phyloP scores from a whole-genome alignment of 176 grass and related monocot species.

The Carex scoparia region DNA sequence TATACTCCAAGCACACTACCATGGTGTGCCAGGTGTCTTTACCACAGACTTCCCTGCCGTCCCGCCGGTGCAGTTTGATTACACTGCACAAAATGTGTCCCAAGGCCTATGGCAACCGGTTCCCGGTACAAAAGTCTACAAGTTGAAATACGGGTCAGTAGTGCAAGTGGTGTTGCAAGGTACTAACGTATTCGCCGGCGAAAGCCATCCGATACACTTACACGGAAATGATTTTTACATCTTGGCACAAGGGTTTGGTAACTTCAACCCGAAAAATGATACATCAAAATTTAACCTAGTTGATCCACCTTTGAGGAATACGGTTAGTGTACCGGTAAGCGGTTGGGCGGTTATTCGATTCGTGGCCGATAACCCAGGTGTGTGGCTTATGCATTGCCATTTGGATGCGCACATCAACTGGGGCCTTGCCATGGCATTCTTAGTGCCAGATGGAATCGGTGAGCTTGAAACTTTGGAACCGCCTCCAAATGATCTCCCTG shows the following conservation, averaged over 20 bases:
- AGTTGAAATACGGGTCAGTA: conserved; percentile 56
- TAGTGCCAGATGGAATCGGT: conserved; percentile 66
- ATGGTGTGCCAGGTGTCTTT: conserved; percentile 39
- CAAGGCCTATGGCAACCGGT: conserved; percentile 68
- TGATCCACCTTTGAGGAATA: conserved; percentile 81
- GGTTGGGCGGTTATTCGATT: conserved; percentile 89
- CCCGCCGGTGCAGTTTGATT: conserved; percentile 73
- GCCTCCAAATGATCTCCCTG: conserved; percentile 54
- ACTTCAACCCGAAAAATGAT: conserved; percentile 54
- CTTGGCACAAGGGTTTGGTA: conserved; percentile 67
- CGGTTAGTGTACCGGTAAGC: conserved; percentile 73
- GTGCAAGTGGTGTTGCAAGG: conserved; percentile 89
- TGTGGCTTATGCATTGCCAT: conserved; percentile 98
- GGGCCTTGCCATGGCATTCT: conserved; percentile 92
- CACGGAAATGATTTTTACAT: conserved; percentile 95
- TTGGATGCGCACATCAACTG: conserved; percentile 87
- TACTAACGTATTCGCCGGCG: conserved; percentile 75
- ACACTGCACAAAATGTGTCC: conserved; percentile 74
- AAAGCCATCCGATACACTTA: conserved; percentile 95
- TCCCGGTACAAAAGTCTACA: conserved; percentile 61
- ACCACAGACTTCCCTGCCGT: conserved; percentile 62
- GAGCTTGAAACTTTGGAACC: conserved; percentile 52
- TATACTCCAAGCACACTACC: conserved; percentile 70
- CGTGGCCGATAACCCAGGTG: conserved; percentile 74
- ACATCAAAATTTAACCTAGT: conserved; percentile 65